Evolutionary conservation across 805 yeast genomes (phyloP), one percentile per base, ranked within the genome.

Genomic region (Cyberlindnera lachancei): DNA sequence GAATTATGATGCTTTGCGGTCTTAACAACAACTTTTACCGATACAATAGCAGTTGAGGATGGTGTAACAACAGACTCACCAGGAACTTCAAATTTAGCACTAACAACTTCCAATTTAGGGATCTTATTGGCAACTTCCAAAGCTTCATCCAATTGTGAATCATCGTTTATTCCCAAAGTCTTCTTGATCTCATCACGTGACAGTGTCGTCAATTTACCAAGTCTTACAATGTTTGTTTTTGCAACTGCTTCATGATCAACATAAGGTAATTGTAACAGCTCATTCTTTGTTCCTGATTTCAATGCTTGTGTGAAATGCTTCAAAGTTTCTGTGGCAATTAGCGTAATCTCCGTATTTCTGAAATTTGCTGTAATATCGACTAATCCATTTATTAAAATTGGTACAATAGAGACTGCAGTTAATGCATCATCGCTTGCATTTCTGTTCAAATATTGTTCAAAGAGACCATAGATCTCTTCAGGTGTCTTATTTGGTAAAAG

Each of bases 281-380:
- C 86, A 35, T 76, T 76, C 45, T 72, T 65, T 37, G 46, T 65
- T 46, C 35, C 73, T 60, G 45, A 64, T 52, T 62, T 68, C 1
- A 85, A 76, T 4, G 94, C 96, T 59, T 85, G 95, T 20, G 78
- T 63, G 23, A 90, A 56, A 30, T 76, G 69, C 53, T 82, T 79
- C 47, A 79, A 73, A 31, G 90, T 66, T 34, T 79, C 86, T 29
- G 75, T 57, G 11, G 84, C 70, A 23, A 70, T 64, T 23, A 65
- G 44, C 21, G 85, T 66, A 33, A 85, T 63, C 15, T 79, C 90
- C 15, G 74, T 64, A 38, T 75, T 72, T 63, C 90, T 79, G 62
- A 90, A 88, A 23, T 72, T 73, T 13, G 85, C 65, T 10, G 95
- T 83, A 48, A 92, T 79, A 44, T 85, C 95, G 37, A 87, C 63